A percentile compares a stretch with the other conserved stretches of the same genome.
Evolutionary conservation across 352 stramenopile species (phyloP).

Genomic region (Phytopythium ostracodes): DNA sequence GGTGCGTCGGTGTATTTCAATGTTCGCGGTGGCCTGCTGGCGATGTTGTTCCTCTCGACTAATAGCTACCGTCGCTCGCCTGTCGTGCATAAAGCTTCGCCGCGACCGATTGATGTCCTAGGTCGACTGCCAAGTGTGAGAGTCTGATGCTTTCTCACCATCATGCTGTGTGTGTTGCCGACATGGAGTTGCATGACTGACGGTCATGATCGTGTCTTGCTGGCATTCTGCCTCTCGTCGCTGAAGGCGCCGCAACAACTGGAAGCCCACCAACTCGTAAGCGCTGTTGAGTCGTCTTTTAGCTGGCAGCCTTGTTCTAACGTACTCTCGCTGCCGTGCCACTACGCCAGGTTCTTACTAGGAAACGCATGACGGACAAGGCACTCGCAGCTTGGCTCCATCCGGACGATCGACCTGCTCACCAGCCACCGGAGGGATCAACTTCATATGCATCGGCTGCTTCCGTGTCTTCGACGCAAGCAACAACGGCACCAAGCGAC

Average conservation of each 20-base stretch:
- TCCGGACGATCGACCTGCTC: neutral
- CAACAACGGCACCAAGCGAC: neutral
- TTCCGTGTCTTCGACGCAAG: neutral
- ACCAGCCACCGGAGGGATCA: neutral
- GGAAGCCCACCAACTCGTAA: conserved; percentile 13
- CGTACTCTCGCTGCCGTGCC: neutral
- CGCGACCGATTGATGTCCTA: conserved; percentile 23
- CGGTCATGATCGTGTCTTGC: neutral
- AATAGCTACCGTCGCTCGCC: neutral
- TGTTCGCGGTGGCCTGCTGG: neutral
- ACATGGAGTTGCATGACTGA: neutral
- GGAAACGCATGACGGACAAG: conserved; percentile 9
- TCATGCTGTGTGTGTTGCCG: neutral
- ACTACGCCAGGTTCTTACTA: conserved; percentile 4
- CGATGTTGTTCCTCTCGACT: neutral
- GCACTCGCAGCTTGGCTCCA: neutral
- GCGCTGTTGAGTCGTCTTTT: neutral
- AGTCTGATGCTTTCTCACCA: neutral
- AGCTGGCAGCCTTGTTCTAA: neutral
- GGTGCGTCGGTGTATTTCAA: conserved; percentile 9
- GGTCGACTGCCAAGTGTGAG: conserved; percentile 22
- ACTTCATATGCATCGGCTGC: neutral
- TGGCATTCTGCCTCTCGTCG: neutral
- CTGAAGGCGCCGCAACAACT: conserved; percentile 7
- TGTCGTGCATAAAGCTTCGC: conserved; percentile 11